Evolutionary conservation across 2,329 filamentous ascomycete species (phyloP).

Genomic region (Alternaria consortialis): DNA sequence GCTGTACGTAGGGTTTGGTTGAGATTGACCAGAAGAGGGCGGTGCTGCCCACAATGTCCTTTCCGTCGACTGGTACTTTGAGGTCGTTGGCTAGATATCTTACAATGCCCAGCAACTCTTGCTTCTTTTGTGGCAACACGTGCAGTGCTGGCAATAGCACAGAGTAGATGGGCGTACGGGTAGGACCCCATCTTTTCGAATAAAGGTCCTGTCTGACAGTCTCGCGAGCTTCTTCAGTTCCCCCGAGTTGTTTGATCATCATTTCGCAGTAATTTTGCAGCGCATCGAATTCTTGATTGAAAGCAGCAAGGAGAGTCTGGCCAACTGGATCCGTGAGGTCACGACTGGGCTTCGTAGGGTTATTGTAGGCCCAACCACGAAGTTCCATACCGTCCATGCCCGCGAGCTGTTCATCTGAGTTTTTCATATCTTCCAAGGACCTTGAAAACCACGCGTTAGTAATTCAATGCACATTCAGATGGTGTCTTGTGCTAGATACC

Average conservation of each 20-base stretch:
- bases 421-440: slow-evolving; percentile 15
- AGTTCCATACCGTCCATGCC: slow-evolving; percentile 28
- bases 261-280: slow-evolving; percentile 11
- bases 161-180: slow-evolving; percentile 18
- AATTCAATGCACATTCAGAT: neutral
- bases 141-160: slow-evolving; percentile 20
- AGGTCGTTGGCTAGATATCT: slow-evolving; percentile 20
- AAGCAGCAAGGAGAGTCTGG: slow-evolving; percentile 12
- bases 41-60: slow-evolving; percentile 20
- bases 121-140: slow-evolving; percentile 6
- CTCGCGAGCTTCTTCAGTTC: slow-evolving; percentile 11
- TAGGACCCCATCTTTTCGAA: slow-evolving; percentile 23
- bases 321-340: slow-evolving; percentile 24
- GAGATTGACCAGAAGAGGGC: slow-evolving; percentile 28
- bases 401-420: slow-evolving; percentile 19
- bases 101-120: slow-evolving; percentile 12
- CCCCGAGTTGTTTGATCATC: slow-evolving; percentile 12
- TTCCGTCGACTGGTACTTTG: slow-evolving; percentile 22
- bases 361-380: slow-evolving; percentile 19
- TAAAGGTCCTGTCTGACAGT: slow-evolving; percentile 19
- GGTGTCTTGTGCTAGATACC: neutral
- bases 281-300: slow-evolving; percentile 5
- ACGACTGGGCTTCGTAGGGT: slow-evolving; percentile 17
- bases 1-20: slow-evolving; percentile 24
- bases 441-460: slow-evolving; percentile 5